Conservation (phyloP, 306 rosid genomes). For the Sechiopsis laciniata region DNA sequence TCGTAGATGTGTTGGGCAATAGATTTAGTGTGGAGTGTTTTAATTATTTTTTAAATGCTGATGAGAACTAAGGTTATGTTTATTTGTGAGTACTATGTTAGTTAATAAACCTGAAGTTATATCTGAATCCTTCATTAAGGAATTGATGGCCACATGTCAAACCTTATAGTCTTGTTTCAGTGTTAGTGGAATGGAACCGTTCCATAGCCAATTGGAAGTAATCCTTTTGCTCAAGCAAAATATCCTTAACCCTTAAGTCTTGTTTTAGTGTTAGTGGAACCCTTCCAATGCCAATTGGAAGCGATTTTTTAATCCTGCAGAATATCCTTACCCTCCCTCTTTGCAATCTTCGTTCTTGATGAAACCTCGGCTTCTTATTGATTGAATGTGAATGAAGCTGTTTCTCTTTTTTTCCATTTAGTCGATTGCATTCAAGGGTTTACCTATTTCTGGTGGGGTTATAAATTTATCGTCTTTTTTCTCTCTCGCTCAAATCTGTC, state of each 20-base stretch:
- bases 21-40: neutral
- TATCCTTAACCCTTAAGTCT: neutral
- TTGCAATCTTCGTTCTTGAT: neutral
- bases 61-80: neutral
- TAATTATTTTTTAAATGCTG: neutral
- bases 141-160: constrained; percentile 4
- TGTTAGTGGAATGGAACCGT: neutral
- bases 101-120: neutral
- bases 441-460: neutral
- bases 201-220: constrained; percentile 3
- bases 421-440: neutral
- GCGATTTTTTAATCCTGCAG: neutral
- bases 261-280: neutral
- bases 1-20: neutral
- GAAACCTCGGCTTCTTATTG: neutral
- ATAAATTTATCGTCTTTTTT: too few relatives aligned
- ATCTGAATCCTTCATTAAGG: neutral
- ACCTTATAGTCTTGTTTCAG: neutral
- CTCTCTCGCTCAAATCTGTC: neutral
- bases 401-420: neutral
- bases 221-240: neutral
- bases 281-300: neutral
- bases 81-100: neutral
- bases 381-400: constrained; percentile 2
- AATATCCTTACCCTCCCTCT: neutral